Evolutionary conservation across 768 basidiomycete species (phyloP).

Genomic region (Floccularia luteovirens): DNA sequence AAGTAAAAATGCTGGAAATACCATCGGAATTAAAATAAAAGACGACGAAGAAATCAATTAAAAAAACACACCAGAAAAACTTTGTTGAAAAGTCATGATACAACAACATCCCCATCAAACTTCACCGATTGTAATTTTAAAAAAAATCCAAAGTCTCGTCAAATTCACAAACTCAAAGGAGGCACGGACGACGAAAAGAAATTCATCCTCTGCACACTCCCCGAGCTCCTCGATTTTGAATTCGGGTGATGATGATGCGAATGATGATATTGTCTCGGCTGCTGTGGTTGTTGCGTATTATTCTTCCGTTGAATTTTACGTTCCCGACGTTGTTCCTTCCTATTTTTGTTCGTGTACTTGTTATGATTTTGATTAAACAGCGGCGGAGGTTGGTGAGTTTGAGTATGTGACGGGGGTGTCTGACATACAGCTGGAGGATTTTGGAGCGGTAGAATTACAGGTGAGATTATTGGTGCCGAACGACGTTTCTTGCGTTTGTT

Average conservation of each 20-base stretch:
- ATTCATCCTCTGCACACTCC: constrained; percentile 41
- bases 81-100: too few relatives aligned
- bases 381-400: constrained; percentile 11
- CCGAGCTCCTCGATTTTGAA: constrained; percentile 47
- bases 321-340: constrained; percentile 61
- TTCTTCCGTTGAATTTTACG: constrained; percentile 61
- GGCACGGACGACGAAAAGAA: constrained; percentile 24
- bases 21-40: too few relatives aligned
- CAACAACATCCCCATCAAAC: too few relatives aligned
- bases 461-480: constrained; percentile 35
- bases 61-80: too few relatives aligned
- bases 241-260: constrained; percentile 61
- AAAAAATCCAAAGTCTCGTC: too few relatives aligned
- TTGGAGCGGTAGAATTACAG: constrained; percentile 41
- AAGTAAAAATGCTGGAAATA: too few relatives aligned
- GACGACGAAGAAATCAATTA: too few relatives aligned
- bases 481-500: constrained; percentile 14
- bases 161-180: constrained; percentile 20
- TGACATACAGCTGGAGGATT: constrained; percentile 21
- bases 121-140: too few relatives aligned
- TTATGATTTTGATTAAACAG: constrained; percentile 23
- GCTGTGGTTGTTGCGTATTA: constrained; percentile 37
- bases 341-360: constrained; percentile 38
- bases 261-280: constrained; percentile 23
- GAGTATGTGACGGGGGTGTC: constrained; percentile 23